Evolutionary conservation across 2,329 filamentous ascomycete species (phyloP).

Genomic region (Zymoseptoria brevis): DNA sequence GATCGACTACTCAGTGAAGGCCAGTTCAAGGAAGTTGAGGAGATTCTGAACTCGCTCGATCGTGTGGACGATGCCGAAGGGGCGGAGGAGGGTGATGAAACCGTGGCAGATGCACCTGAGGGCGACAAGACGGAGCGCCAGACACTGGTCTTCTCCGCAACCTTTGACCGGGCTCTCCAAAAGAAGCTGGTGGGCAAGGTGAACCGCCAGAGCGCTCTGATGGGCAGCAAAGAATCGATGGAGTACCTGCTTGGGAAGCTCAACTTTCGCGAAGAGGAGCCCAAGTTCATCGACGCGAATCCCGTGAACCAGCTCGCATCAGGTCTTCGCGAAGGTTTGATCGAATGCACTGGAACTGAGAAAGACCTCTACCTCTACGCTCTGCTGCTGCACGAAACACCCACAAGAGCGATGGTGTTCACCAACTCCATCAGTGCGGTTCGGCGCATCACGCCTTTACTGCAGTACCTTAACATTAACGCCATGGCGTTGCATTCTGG

Average conservation of each 20-base stretch:
- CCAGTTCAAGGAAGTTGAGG: slow-evolving; percentile 87
- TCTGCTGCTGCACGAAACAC: slow-evolving; percentile 72
- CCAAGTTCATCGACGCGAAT: slow-evolving; percentile 88
- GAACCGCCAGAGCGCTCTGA: slow-evolving; percentile 52
- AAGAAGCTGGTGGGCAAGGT: slow-evolving; percentile 79
- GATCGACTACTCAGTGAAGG: slow-evolving; percentile 86
- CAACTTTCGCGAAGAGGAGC: slow-evolving; percentile 74
- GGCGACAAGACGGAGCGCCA: slow-evolving; percentile 46
- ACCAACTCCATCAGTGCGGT: slow-evolving; percentile 94
- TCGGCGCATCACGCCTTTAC: slow-evolving; percentile 72
- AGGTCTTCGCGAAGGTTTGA: slow-evolving; percentile 75
- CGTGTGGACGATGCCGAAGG: slow-evolving; percentile 43
- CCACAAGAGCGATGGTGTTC: slow-evolving; percentile 77
- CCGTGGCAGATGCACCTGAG: neutral
- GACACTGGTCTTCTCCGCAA: slow-evolving; percentile 93
- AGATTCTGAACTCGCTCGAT: slow-evolving; percentile 77
- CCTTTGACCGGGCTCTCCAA: slow-evolving; percentile 84
- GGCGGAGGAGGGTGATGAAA: slow-evolving; percentile 29
- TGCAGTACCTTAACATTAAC: slow-evolving; percentile 72
- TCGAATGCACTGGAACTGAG: slow-evolving; percentile 88
- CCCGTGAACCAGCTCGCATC: slow-evolving; percentile 82
- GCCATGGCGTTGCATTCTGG: slow-evolving; percentile 78
- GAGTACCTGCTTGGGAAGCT: slow-evolving; percentile 87
- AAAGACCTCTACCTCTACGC: slow-evolving; percentile 96
- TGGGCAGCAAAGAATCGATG: slow-evolving; percentile 57